Evolutionary conservation across 768 basidiomycete species (phyloP), one percentile per base, ranked within the genome.

Genomic region (Dacryopinax spathularia): DNA sequence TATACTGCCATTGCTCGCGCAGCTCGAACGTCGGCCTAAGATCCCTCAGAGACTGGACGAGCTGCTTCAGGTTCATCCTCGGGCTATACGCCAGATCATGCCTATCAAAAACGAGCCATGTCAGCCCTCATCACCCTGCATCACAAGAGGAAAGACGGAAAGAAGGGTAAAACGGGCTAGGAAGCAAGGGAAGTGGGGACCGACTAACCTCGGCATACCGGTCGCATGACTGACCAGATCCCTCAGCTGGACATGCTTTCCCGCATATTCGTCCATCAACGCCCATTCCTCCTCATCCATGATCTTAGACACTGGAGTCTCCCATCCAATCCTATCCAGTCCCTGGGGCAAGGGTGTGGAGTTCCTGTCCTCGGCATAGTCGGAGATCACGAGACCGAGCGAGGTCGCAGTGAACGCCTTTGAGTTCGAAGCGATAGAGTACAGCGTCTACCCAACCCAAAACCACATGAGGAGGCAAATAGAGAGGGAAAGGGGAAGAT

Each of bases 181-280:
- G n/a, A n/a, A n/a, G n/a, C n/a, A n/a, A n/a, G n/a, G n/a, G n/a
- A n/a, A n/a, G n/a, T 0, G 37, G 41, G 20, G 4, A 0, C 1
- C 18, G 18, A 64, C 67, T 2, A 20, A 78, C 77, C 75, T 68
- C 1, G 73, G 72, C 16, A 81, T 3, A 5, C 79, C 80, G 29
- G 77, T 74, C 15, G 75, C 70, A 27, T 79, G 79, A 4, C 77
- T 70, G 16, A 80, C 64, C 0, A 75, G 70, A 64, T 80, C 79
- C 6, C 70, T 67, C 10, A 80, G 9, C 56, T 71, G 75, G 0
- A 74, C 75, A 61, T 71, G 73, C 62, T 72, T 65, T 13, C 68
- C 74, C 0, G 78, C 76, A 73, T 75, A 78, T 20, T 73, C 66
- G 66, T 81, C 78, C 66, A 71, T 70, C 18, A 80, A 72, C 62